Base-by-base conservation (phyloP, 2,329 filamentous ascomycete species). In the Botrytis squamosa region DNA sequence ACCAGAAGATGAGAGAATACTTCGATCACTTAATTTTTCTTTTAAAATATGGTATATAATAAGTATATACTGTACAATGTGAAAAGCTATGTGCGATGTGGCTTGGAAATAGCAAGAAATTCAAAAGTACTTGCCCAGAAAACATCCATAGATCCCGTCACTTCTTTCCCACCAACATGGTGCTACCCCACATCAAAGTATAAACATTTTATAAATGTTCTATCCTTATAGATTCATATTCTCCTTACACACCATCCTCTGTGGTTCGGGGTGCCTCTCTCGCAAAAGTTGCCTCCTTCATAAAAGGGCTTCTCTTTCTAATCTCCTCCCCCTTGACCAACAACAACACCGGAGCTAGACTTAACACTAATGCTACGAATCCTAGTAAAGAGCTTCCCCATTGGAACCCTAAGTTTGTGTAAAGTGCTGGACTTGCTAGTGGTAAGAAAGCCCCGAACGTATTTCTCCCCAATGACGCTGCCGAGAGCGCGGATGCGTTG, bases 251-350 rank as follows among this genome's bases (percentile, higher is more conserved):
- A 67, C 46, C 12, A 3, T 40, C 33, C 14, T 20, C 46, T 7
- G 46, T 55, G 25, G 33, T 29, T 36, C 29, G 25, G 12, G 16
- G 22, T 40, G 16, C 33, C 22, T 70, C n/a, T 20, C 40, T 59
- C 33, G 36, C 52, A 70, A 70, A 70, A 18, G 49, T 70, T 22
- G 70, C 70, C 67, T 82, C 78, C 62, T 77, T 77, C 81, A 83
- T 83, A 72, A 83, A 84, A 1, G 81, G 81, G 75, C 82, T 83
- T 44, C 74, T 80, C 49, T 77, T 78, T 70, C 83, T 79, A 70
- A 87, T 84, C 5, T 76, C 79, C 33, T 79, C 81, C 0, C 85
- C 85, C 76, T 83, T 83, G 10, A 80, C 77, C 49, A 85, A 78
- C 72, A 86, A 72, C 1, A 84, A 77, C 0, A 84, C 84, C 3